These are phyloP conservation scores for Eimeria sp. DNA, from an alignment of 169 alveolate genomes.

Conservation along the genomic window DNA sequence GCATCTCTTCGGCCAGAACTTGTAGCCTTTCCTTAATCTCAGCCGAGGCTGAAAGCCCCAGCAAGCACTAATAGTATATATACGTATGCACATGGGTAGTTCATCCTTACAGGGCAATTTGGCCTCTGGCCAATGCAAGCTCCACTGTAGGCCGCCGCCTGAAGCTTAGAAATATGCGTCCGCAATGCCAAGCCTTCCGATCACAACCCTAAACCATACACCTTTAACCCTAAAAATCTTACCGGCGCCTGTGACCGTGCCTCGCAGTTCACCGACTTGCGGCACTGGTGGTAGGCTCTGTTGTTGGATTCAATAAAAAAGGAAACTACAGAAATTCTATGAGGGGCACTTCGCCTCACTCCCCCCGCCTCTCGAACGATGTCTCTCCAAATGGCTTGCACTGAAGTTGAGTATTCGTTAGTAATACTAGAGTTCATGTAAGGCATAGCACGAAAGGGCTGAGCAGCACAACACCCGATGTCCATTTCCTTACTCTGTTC, in stretches of 20 bases:
- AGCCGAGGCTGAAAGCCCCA: slow-evolving; percentile 11
- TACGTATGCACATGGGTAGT: neutral
- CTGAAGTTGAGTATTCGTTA: neutral
- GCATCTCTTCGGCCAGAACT: slow-evolving; percentile 29
- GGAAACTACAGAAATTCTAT: neutral
- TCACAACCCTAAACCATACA: neutral
- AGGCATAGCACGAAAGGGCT: neutral
- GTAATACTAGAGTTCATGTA: neutral
- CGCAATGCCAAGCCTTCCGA: neutral
- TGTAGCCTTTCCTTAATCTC: slow-evolving; percentile 48
- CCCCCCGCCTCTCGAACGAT: slow-evolving; percentile 63
- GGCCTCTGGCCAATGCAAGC: slow-evolving; percentile 66
- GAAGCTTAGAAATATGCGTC: neutral
- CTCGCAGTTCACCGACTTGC: slow-evolving; percentile 44
- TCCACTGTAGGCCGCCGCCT: slow-evolving; percentile 34
- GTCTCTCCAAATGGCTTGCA: slow-evolving; percentile 54
- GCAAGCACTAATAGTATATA: neutral
- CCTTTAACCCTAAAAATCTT: neutral
- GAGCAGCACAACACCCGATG: too few species aligned
- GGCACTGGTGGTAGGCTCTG: slow-evolving; percentile 25
- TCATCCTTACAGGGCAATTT: slow-evolving; percentile 20
- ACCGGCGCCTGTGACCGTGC: slow-evolving; percentile 18
- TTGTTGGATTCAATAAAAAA: neutral
- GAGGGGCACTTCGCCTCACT: neutral
- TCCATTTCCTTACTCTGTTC: slow-evolving; percentile 12